These are phyloP conservation scores for Metschnikowia amazonensis DNA, from an alignment of 805 yeast species.

Conservation along the genomic window DNA sequence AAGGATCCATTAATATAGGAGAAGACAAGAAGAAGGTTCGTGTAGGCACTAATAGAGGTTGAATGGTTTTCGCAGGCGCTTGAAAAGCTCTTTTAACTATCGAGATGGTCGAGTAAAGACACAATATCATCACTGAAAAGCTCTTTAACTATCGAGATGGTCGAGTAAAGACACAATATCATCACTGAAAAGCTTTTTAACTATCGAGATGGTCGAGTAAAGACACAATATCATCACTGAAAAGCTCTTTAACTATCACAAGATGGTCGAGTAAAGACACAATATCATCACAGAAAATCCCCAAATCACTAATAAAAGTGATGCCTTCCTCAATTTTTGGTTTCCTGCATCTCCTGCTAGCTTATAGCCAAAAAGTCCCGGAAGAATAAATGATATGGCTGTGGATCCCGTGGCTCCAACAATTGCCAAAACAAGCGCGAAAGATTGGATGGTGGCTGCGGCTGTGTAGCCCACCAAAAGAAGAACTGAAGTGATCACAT, in stretches of 20 bases:
- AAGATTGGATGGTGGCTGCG: conserved; percentile 58
- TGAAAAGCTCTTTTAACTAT: too few relatives aligned
- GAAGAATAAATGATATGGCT: conserved; percentile 70
- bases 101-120: too few relatives aligned
- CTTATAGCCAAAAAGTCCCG: conserved; percentile 72
- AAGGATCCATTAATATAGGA: not conserved
- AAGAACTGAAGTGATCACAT: conserved; percentile 46
- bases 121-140: too few relatives aligned
- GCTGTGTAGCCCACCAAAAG: conserved; percentile 47
- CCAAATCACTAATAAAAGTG: conserved; percentile 48
- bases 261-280: conserved; percentile 34
- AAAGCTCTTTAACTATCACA: too few relatives aligned
- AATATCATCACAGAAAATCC: conserved; percentile 53
- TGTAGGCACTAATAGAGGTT: too few relatives aligned
- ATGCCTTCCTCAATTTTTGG: conserved; percentile 32
- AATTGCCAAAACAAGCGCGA: conserved; percentile 65
- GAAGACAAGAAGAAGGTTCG: too few relatives aligned
- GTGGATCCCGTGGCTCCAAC: conserved; percentile 87
- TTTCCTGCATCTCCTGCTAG: conserved; percentile 41
- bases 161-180: too few relatives aligned
- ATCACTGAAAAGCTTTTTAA: too few relatives aligned
- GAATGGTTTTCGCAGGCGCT: too few relatives aligned
- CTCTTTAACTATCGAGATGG: too few relatives aligned
- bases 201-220: too few relatives aligned
- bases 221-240: too few relatives aligned